Base-by-base conservation (phyloP, 208 protist species). In the Crithidia brevicula region DNA sequence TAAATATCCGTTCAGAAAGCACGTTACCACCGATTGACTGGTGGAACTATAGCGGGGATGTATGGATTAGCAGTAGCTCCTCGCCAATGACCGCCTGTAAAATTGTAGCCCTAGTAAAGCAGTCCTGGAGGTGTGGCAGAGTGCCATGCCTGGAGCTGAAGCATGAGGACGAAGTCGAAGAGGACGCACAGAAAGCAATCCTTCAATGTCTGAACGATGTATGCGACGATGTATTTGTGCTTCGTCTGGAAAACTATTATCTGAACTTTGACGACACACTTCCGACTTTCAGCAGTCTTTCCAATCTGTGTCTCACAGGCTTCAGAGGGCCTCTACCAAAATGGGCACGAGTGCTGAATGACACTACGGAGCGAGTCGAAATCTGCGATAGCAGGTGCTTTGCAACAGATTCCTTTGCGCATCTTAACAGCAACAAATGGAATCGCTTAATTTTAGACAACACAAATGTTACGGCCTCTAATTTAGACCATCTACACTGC, bases 381-480 rank as follows among this genome's bases (percentile, higher is more conserved):
- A 75, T 75, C 7, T 51, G n/a, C 0, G 51, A 62, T 10, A 68
- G 42, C 10, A 27, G 11, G 25, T 4, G 45, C 18, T 56, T 68
- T 20, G 23, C 64, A 30, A n/a, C 1, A 2, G n/a, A 51, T 1
- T 54, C 52, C 9, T 61, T 69, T 16, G 28, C 46, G 2, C 6
- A 38, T 18, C 36, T 53, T 1, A 3, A 34, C 9, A 18, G 20
- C 1, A 53, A 20, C n/a, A 23, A 3, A 6, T 27, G 46, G 25
- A 13, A 46, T 2, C 45, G 61, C 4, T 23, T 75, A 18, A 31
- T 68, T 22, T 23, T 75, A 9, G 69, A 75, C 45, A 68, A 58
- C 61, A 68, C 61, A 43, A 68, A 75, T 18, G 38, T 68, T 2
- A 22, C 40, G 1, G 15, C 11, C 0, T 31, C 33, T 1, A 33